A percentile compares a stretch with the other conserved stretches of the same genome.
Conservation (phyloP, 225 moss, liverwort and hornwort genomes). For the Thuidium tamariscinum region DNA sequence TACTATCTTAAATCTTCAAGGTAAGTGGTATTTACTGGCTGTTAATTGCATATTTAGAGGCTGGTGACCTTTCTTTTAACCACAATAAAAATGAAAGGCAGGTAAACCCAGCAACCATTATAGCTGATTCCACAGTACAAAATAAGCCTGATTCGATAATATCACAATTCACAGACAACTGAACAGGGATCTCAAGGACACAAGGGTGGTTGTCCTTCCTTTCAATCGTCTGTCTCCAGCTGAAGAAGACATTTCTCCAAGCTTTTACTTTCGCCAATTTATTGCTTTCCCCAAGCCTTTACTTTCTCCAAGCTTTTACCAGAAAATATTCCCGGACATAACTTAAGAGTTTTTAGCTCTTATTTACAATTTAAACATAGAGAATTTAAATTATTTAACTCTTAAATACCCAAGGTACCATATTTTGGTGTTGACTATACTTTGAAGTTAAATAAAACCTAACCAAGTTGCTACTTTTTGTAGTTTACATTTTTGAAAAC, state of each 20-base stretch:
- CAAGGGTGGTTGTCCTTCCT: background rate
- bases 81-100: background rate
- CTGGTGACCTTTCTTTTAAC: background rate
- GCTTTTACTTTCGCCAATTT: too few species aligned
- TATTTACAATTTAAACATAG: background rate
- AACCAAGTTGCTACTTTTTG: too few species aligned
- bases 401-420: too few species aligned
- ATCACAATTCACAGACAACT: background rate
- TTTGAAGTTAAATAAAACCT: too few species aligned
- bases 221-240: background rate
- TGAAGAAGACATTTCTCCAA: background rate
- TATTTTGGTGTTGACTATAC: too few species aligned
- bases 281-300: too few species aligned
- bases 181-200: background rate
- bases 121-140: background rate
- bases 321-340: too few species aligned
- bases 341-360: too few species aligned
- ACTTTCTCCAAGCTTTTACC: too few species aligned
- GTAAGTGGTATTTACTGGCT: background rate
- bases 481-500: too few species aligned
- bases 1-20: too few species aligned
- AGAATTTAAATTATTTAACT: background rate
- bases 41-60: background rate
- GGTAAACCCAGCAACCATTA: background rate
- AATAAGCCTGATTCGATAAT: background rate